Evolutionary conservation across 1,284 basidiomycete genomes (phyloP).

Genomic region (Retiboletus fuscus): DNA sequence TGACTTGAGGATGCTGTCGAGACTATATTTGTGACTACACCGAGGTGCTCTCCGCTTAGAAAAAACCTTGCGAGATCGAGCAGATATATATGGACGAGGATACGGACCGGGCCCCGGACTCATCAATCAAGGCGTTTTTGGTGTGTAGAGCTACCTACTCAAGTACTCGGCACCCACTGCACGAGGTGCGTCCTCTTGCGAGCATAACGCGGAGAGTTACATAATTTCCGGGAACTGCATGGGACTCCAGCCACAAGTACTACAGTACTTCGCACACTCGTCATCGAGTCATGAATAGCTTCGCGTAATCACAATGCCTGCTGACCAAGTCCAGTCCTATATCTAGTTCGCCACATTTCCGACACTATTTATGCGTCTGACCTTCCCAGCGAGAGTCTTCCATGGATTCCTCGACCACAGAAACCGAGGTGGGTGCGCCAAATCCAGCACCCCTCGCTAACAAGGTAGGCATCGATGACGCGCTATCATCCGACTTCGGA

Average conservation of each 20-base stretch:
- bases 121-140: too few species aligned
- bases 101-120: too few species aligned
- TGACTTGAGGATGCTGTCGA: too few species aligned
- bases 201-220: not conserved
- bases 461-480: not conserved
- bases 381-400: conserved; percentile 3
- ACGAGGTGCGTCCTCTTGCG: not conserved
- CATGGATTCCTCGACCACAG: conserved; percentile 34
- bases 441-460: not conserved
- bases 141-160: too few species aligned
- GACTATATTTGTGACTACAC: too few species aligned
- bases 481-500: conserved; percentile 60
- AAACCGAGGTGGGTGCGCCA: conserved; percentile 2
- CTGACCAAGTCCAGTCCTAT: conserved; percentile 9
- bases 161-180: not conserved
- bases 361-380: conserved; percentile 28
- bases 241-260: not conserved
- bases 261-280: not conserved
- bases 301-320: not conserved
- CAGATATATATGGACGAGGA: too few species aligned
- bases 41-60: too few species aligned
- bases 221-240: not conserved
- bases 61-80: too few species aligned
- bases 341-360: not conserved
- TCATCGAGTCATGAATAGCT: not conserved